Conservation (phyloP, 441 rosid species). For the Cnidoscolus chayamansa region DNA sequence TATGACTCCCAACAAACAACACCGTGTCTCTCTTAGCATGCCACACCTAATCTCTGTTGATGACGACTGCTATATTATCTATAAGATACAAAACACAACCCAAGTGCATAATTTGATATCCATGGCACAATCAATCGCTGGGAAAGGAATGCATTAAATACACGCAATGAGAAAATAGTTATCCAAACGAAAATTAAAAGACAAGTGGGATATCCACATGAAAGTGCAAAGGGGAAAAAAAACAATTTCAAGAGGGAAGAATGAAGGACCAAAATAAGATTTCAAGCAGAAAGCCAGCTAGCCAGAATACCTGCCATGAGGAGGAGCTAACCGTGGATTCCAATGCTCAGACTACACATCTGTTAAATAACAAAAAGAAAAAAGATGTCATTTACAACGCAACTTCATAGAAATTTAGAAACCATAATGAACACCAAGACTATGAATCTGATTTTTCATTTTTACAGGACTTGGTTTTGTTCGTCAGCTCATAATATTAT, state of each 20-base stretch:
- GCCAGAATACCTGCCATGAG: constrained; percentile 29
- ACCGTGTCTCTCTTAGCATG: not conserved
- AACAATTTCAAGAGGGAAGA: not conserved
- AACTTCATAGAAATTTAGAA: not conserved
- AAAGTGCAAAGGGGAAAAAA: not conserved
- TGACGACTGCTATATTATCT: no score
- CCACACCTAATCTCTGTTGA: constrained; percentile 7
- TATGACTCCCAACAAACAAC: not conserved
- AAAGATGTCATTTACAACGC: constrained; percentile 8
- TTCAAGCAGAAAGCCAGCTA: not conserved
- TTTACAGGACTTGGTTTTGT: no score
- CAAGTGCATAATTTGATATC: not conserved
- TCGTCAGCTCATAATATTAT: no score
- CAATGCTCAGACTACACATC: constrained; percentile 29
- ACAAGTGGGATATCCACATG: not conserved
- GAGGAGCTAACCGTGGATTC: constrained; percentile 8
- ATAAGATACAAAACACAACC: no score
- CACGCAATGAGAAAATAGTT: not conserved
- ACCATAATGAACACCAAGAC: no score
- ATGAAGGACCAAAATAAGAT: not conserved
- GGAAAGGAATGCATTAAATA: not conserved
- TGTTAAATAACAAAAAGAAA: constrained; percentile 18
- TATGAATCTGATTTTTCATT: no score
- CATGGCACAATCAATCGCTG: not conserved
- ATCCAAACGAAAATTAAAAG: not conserved